These are phyloP conservation scores for Neurospora pannonica DNA, from an alignment of 495 filamentous ascomycete species.

Conservation along the genomic window DNA sequence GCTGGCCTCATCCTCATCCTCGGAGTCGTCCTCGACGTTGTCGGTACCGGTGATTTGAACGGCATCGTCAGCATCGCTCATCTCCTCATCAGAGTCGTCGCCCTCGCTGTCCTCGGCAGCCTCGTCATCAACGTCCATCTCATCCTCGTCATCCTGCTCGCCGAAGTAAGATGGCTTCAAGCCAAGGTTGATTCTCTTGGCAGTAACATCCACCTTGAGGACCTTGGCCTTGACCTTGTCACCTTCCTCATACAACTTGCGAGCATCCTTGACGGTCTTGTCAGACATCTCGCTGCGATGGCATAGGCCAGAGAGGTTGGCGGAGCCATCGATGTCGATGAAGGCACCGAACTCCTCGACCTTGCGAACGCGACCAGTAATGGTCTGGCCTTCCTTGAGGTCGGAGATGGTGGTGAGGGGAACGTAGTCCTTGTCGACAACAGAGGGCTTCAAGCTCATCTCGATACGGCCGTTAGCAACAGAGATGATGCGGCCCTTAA, in stretches of 20 bases:
- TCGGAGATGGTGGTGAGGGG: slow-evolving; percentile 58
- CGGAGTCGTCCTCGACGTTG: slow-evolving; percentile 28
- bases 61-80: slow-evolving; percentile 45
- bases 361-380: slow-evolving; percentile 85
- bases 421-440: slow-evolving; percentile 70
- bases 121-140: slow-evolving; percentile 45
- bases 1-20: slow-evolving; percentile 38
- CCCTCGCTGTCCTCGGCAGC: slow-evolving; percentile 31
- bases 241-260: slow-evolving; percentile 74
- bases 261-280: slow-evolving; percentile 63
- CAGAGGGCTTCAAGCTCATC: slow-evolving; percentile 77
- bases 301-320: slow-evolving; percentile 83
- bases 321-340: slow-evolving; percentile 74
- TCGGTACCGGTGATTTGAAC: slow-evolving; percentile 40
- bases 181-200: slow-evolving; percentile 73
- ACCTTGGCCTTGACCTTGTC: slow-evolving; percentile 87
- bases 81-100: slow-evolving; percentile 39
- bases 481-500: slow-evolving; percentile 71
- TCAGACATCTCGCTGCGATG: slow-evolving; percentile 87
- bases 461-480: slow-evolving; percentile 68
- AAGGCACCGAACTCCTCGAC: slow-evolving; percentile 93
- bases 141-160: slow-evolving; percentile 38
- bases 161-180: slow-evolving; percentile 88
- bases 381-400: slow-evolving; percentile 63
- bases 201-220: slow-evolving; percentile 61